A percentile compares a stretch with the other conserved stretches of the same genome.
phyloP scores from a whole-genome alignment of 2,329 filamentous ascomycete species.

The Verticillium dahliae region DNA sequence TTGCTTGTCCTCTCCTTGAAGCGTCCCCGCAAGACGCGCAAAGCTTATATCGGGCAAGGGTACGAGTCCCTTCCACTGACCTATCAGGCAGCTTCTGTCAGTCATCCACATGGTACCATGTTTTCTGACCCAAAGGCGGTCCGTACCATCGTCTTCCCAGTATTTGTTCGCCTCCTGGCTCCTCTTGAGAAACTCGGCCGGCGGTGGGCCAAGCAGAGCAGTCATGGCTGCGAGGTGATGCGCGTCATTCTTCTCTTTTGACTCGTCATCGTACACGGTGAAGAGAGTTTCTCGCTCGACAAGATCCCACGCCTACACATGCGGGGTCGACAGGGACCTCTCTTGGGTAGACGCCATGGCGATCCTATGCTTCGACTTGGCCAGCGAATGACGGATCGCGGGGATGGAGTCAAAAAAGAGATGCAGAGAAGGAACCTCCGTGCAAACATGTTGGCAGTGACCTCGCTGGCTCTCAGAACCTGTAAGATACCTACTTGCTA shows the following conservation, averaged over 20 bases:
- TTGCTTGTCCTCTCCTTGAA: constrained; percentile 12
- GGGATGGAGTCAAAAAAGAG: no score
- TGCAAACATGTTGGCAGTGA: no score
- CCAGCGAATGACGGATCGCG: no score
- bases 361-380: no score
- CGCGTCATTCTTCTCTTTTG: constrained; percentile 16
- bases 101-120: not conserved
- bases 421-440: no score
- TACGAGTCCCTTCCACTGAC: constrained; percentile 17
- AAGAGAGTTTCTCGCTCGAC: constrained; percentile 9
- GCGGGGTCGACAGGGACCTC: no score
- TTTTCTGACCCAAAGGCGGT: not conserved
- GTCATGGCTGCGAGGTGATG: constrained; percentile 21
- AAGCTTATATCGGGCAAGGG: constrained; percentile 14
- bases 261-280: constrained; percentile 14
- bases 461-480: no score
- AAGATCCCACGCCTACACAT: constrained; percentile 17
- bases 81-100: constrained; percentile 8
- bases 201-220: constrained; percentile 19
- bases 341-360: no score
- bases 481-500: no score
- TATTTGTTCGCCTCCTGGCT: constrained; percentile 15
- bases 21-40: constrained; percentile 7
- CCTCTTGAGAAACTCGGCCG: constrained; percentile 15
- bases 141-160: constrained; percentile 18